These are phyloP conservation scores for Suillus decipiens DNA, from an alignment of 768 basidiomycete genomes.

Conservation along the genomic window DNA sequence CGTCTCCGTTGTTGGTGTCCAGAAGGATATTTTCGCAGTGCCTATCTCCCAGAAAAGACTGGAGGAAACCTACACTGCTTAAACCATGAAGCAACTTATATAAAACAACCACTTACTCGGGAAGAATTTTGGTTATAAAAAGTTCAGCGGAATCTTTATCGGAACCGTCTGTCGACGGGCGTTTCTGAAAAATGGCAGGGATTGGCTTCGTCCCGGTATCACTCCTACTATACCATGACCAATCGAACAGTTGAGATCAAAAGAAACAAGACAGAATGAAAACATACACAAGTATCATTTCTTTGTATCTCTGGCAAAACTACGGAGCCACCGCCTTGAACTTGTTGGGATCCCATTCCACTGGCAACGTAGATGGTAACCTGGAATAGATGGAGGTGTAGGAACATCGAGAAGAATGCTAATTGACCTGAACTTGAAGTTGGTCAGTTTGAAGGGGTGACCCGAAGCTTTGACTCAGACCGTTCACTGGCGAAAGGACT, in stretches of 20 bases:
- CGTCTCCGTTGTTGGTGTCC: conserved; percentile 84
- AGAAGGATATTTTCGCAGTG: conserved; percentile 97
- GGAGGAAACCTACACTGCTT: conserved; percentile 60
- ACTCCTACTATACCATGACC: not conserved
- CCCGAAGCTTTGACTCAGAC: not conserved
- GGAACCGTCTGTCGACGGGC: conserved; percentile 25
- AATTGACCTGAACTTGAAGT: not conserved
- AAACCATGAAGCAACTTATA: not conserved
- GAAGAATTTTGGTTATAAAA: conserved; percentile 57
- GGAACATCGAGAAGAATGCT: not conserved
- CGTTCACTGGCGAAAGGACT: not conserved
- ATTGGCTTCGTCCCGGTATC: not conserved
- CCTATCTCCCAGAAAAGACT: conserved; percentile 94
- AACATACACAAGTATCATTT: conserved; percentile 1
- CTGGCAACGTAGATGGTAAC: not conserved
- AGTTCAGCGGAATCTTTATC: conserved; percentile 54
- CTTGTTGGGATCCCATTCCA: not conserved
- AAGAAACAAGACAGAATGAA: not conserved
- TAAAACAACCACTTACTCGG: conserved; percentile 43
- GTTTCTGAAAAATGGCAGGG: not conserved
- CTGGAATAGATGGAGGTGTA: not conserved
- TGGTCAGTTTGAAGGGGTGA: not conserved
- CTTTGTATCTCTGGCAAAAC: not conserved
- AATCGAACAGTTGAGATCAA: not conserved
- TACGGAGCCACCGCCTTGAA: not conserved